Evolutionary conservation across 2,329 filamentous ascomycete genomes (phyloP).

Genomic region (Neoarthrinium moseri): DNA sequence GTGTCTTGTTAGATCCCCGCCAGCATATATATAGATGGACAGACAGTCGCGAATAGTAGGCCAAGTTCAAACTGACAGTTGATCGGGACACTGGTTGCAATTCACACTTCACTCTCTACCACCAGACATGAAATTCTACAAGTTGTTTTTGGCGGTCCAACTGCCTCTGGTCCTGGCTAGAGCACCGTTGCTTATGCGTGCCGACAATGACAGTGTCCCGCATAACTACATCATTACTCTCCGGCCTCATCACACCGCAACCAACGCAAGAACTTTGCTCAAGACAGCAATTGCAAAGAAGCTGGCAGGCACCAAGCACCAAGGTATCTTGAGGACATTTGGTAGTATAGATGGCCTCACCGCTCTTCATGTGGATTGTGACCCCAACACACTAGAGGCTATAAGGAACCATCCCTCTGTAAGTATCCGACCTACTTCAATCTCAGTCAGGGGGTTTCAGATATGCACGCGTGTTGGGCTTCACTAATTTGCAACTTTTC

Average conservation of each 20-base stretch:
- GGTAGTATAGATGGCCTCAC: conserved; percentile 17
- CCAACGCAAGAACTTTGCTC: conserved; percentile 16
- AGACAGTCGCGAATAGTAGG: no score
- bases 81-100: no score
- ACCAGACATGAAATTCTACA: conserved; percentile 14
- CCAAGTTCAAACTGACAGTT: no score
- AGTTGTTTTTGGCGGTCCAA: conserved; percentile 11
- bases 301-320: conserved; percentile 8
- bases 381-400: conserved; percentile 16
- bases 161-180: conserved; percentile 13
- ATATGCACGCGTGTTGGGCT: no score
- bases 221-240: conserved; percentile 26
- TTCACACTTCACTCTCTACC: neutral
- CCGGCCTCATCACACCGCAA: conserved; percentile 13
- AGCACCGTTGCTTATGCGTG: conserved; percentile 18
- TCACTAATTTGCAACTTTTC: no score
- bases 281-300: conserved; percentile 8
- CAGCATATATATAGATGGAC: no score
- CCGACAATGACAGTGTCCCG: conserved; percentile 13
- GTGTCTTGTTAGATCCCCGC: no score
- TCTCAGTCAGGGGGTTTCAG: no score
- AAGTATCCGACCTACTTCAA: no score
- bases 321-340: conserved; percentile 20
- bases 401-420: conserved; percentile 19
- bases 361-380: conserved; percentile 25